These are phyloP conservation scores for Calonectria hawksworthii DNA, from an alignment of 2,329 filamentous ascomycete species.

Conservation along the genomic window DNA sequence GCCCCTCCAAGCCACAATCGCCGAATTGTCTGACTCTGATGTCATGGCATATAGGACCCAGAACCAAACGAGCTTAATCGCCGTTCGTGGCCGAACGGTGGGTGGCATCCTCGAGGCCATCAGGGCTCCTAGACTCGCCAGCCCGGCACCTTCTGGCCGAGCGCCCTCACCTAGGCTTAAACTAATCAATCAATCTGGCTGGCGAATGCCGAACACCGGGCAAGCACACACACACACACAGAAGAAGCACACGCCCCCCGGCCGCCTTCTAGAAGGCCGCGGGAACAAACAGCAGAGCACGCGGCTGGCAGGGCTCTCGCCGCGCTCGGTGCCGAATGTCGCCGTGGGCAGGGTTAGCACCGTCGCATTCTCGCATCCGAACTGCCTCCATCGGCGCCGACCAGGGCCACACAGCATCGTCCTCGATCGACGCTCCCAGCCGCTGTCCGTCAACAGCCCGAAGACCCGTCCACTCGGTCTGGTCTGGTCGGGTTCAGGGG, in stretches of 20 bases:
- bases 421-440: neutral
- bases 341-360: slow-evolving; percentile 19
- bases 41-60: slow-evolving; percentile 33
- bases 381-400: slow-evolving; percentile 39
- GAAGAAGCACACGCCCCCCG: neutral
- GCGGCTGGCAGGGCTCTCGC: slow-evolving; percentile 13
- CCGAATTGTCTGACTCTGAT: slow-evolving; percentile 36
- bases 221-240: neutral
- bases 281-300: slow-evolving; percentile 15
- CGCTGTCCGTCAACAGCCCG: slow-evolving; percentile 16
- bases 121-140: neutral
- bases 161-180: neutral
- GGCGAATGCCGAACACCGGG: slow-evolving; percentile 32
- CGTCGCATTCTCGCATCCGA: slow-evolving; percentile 34
- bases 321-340: slow-evolving; percentile 38
- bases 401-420: neutral
- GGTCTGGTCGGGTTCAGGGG: neutral
- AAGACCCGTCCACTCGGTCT: slow-evolving; percentile 10
- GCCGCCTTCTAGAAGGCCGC: slow-evolving; percentile 41
- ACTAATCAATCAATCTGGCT: slow-evolving; percentile 19
- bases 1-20: slow-evolving; percentile 30
- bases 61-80: slow-evolving; percentile 33
- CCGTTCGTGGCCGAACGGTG: slow-evolving; percentile 27
- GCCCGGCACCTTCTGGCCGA: slow-evolving; percentile 34
- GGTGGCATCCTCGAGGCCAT: slow-evolving; percentile 22